Base-by-base conservation (phyloP, 495 filamentous ascomycete species). In the Tuber magnatum region DNA sequence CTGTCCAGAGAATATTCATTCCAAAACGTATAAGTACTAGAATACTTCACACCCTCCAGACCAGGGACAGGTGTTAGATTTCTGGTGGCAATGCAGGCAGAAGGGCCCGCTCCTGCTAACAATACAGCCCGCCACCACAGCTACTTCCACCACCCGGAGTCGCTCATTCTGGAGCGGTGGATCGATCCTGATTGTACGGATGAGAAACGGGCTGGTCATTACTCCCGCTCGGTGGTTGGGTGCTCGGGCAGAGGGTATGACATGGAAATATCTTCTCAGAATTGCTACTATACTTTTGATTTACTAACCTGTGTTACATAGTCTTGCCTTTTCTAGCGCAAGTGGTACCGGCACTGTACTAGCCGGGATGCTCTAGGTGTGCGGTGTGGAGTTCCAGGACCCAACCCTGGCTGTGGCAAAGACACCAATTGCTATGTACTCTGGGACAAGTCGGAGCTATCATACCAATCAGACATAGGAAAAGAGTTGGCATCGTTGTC, bases 151-250 rank as follows among this genome's bases (percentile, higher is more conserved):
- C 77, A 84, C 18, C 85, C 88, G 0, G 83, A 88, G 16, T 70
- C 77, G 1, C 90, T 87, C 73, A 72, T 84, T 0, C 89, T 88
- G 0, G 88, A 90, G 70, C 81, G 87, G 12, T 88, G 86, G 86
- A 76, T 87, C 65, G 80, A 85, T 51, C 65, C 81, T 1, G 80
- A 83, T 24, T 77, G 77, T 4, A 81, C 83, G 69, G 81, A 82
- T 42, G 39, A 3, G 39, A 84, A 80, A 20, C 79, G 83, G 20
- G 82, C 79, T 69, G 84, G 77, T 40, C 84, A 85, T 79, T 84
- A 0, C 86, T 87, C 76, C 78, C 74, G 2, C 20, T 78, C 0
- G 85, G 85, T 41, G 77, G 82, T 0, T 75, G 83, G 16, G 20
- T 87, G 86, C 42, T 38, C 85, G 7, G 85, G 85, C 8, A 81